Base-by-base conservation (phyloP, 768 basidiomycete genomes). In the Chalciporus sphaerocephalus region DNA sequence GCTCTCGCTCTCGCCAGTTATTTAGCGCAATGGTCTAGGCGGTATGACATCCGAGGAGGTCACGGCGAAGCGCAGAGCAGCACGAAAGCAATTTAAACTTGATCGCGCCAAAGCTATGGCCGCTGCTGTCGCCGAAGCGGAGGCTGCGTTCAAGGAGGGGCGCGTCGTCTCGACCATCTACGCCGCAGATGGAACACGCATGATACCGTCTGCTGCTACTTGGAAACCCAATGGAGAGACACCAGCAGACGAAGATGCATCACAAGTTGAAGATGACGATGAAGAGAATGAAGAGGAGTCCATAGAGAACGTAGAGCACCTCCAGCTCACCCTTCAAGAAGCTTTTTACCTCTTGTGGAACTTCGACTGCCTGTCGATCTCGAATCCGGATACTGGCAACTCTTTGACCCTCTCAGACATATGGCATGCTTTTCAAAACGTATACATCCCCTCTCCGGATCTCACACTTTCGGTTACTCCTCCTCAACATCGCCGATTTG, bases 101-200 rank as follows among this genome's bases (percentile, higher is more conserved):
- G 92, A 95, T 59, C 83, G 96, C 58, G 93, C 94, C 21, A 72
- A 75, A 46, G 95, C 93, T 2, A 87, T 96, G 53, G 90, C 90
- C 1, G 78, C 78, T 0, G 87, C 87, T 0, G 85, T 82, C 1
- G 83, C 83, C 30, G 85, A 89, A 58, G 90, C 88, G 6, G 90
- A 92, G 58, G 73, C 70, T 1, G 78, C 85, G 1, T 93, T 92
- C 55, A 77, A 74, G 16, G 81, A 86, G 57, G 85, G 87, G 13
- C 80, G 79, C 18, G 73, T 85, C 10, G 72, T 81, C 18, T 67
- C 74, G n/a, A 75, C 79, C 23, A 72, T 79, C 4, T 73, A 84
- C 21, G 80, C 79, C 28, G 73, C 76, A 24, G 72, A 74, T 7
- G 60, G 61, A 16, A 61, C 65, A 30, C 65, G 67, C 5, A 47